phyloP scores from a whole-genome alignment of 164 flowering plant genomes.

The Saururus chinensis region DNA sequence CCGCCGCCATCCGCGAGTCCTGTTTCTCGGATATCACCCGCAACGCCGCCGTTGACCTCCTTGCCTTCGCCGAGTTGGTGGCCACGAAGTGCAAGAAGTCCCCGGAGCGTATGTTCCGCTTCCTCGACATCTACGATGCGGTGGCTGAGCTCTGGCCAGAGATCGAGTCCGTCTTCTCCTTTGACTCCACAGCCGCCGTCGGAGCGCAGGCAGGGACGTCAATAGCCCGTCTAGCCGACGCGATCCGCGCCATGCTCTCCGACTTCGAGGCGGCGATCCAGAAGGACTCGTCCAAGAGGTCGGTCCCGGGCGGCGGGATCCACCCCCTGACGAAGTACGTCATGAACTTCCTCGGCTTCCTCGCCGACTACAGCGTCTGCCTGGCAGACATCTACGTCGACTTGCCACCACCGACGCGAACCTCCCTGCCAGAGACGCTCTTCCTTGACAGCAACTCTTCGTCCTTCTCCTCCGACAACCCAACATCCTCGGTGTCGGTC shows the following conservation, averaged over 20 bases:
- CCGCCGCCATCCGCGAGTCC: constrained; percentile 38
- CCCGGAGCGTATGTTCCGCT: constrained; percentile 44
- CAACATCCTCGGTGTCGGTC: constrained; percentile 13
- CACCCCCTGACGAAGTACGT: constrained; percentile 40
- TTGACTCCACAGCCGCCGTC: constrained; percentile 32
- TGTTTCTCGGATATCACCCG: constrained; percentile 44
- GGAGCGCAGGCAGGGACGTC: constrained; percentile 37
- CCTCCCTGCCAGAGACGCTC: constrained; percentile 25
- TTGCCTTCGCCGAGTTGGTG: constrained; percentile 46
- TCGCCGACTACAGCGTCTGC: constrained; percentile 38
- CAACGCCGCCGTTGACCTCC: constrained; percentile 43
- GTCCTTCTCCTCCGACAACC: neutral
- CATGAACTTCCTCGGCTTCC: constrained; percentile 40
- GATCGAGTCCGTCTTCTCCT: constrained; percentile 50
- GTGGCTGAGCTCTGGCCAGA: constrained; percentile 37
- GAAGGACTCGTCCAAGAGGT: constrained; percentile 35
- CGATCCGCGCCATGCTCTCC: constrained; percentile 23
- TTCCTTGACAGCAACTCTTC: neutral
- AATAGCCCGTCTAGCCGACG: constrained; percentile 29
- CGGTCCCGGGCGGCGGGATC: constrained; percentile 36
- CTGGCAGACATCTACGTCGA: constrained; percentile 41
- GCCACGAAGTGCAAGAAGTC: constrained; percentile 37
- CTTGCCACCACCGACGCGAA: constrained; percentile 21
- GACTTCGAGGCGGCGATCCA: constrained; percentile 47
- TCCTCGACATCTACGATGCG: constrained; percentile 46